phyloP scores from a whole-genome alignment of 164 flowering plant genomes.

The Stephania japonica region DNA sequence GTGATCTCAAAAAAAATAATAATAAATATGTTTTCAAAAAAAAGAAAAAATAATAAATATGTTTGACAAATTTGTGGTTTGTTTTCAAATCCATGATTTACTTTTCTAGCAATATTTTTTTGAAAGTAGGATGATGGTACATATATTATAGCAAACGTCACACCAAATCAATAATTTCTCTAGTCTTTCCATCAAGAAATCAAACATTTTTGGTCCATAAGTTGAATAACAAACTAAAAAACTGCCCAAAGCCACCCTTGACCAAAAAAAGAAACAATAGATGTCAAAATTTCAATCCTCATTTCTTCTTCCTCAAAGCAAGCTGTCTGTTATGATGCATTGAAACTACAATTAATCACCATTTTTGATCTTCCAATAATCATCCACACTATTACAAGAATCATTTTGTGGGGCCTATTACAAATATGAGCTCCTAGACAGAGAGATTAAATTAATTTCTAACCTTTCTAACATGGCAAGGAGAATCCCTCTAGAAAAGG shows the following conservation, averaged over 20 bases:
- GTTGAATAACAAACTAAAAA: not conserved
- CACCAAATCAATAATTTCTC: no score
- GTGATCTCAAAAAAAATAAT: no score
- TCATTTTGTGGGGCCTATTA: no score
- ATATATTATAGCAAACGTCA: no score
- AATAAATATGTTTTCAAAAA: no score
- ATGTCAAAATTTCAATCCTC: not conserved
- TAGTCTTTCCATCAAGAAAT: no score
- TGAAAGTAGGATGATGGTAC: no score
- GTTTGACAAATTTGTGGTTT: no score
- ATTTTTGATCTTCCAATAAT: not conserved
- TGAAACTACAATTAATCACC: not conserved
- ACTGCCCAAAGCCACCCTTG: not conserved
- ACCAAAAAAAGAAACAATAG: not conserved
- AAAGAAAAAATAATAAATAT: no score
- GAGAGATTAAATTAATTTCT: not conserved
- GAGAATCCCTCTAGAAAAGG: conserved; percentile 20
- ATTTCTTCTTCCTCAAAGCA: not conserved
- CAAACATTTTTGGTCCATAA: not conserved
- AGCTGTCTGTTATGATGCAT: not conserved
- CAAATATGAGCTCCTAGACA: no score
- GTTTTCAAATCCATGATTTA: no score
- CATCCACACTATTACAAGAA: not conserved
- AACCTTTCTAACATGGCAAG: conserved; percentile 26
- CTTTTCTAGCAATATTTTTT: no score